Percentiles rank a stretch among this genome's conserved stretches.
Conservation (phyloP, 495 filamentous ascomycete genomes). For the Clavariopsis aquatica region DNA sequence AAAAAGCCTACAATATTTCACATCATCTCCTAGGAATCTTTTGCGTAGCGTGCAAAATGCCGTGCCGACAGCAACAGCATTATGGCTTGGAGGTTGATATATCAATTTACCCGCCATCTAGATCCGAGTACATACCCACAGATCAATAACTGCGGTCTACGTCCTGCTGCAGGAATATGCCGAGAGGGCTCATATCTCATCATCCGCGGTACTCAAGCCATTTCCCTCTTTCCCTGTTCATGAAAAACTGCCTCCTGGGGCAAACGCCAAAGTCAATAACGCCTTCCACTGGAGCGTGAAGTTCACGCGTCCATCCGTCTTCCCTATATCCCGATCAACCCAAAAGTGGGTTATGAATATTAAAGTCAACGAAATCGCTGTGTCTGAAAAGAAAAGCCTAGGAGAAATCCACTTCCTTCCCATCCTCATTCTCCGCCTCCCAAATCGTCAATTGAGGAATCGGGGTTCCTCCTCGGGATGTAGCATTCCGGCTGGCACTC, state of each 20-base stretch:
- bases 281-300: neutral
- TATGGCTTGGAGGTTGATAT: too few species aligned
- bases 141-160: too few species aligned
- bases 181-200: neutral
- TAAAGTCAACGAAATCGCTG: neutral
- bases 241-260: neutral
- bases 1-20: too few species aligned
- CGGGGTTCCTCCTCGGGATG: neutral
- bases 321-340: too few species aligned
- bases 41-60: too few species aligned
- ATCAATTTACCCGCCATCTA: too few species aligned
- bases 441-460: slow-evolving; percentile 11
- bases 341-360: neutral
- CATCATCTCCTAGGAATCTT: too few species aligned
- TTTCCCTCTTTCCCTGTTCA: neutral
- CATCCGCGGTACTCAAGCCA: neutral
- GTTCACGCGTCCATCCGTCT: too few species aligned
- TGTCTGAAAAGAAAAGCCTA: neutral
- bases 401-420: neutral
- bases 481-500: neutral
- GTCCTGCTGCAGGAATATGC: neutral
- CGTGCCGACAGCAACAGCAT: too few species aligned
- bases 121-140: too few species aligned
- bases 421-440: slow-evolving; percentile 17
- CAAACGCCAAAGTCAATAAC: neutral